Evolutionary conservation across 2,329 filamentous ascomycete genomes (phyloP).

Genomic region (Stemphylium lycopersici): DNA sequence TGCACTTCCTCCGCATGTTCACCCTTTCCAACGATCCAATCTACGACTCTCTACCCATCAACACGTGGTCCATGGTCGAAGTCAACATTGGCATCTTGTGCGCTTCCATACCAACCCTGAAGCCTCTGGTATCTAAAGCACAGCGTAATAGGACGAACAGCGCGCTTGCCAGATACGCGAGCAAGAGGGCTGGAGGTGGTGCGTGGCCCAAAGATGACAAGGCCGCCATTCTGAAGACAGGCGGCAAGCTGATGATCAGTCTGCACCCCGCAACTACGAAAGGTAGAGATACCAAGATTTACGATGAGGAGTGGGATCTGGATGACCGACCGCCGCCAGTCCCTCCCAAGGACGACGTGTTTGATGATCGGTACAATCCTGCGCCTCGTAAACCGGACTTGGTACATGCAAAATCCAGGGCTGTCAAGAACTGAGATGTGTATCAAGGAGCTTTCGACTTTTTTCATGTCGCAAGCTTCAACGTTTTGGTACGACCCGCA

Average conservation of each 20-base stretch:
- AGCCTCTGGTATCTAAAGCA: slow-evolving; percentile 63
- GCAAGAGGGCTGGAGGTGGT: background rate
- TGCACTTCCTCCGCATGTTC: slow-evolving; percentile 49
- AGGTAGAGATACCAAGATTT: background rate
- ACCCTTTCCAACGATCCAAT: slow-evolving; percentile 57
- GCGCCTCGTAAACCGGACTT: background rate
- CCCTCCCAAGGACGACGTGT: background rate
- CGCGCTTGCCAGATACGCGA: background rate
- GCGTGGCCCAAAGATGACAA: background rate
- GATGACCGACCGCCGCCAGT: background rate
- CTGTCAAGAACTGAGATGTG: background rate
- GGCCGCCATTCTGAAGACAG: background rate
- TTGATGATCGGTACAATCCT: background rate
- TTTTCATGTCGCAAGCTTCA: too few relatives aligned
- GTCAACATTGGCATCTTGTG: slow-evolving; percentile 88
- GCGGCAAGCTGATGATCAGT: background rate
- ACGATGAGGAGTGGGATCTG: background rate
- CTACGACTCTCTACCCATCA: slow-evolving; percentile 78
- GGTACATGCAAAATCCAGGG: background rate
- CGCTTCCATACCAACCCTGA: slow-evolving; percentile 85
- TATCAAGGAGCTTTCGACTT: too few relatives aligned
- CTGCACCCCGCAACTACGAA: background rate
- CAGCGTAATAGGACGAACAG: slow-evolving; percentile 22
- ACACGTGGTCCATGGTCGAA: slow-evolving; percentile 92
- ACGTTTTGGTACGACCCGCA: too few relatives aligned